Conservation (phyloP, 805 yeast genomes). For the Spathaspora hagerdaliae region DNA sequence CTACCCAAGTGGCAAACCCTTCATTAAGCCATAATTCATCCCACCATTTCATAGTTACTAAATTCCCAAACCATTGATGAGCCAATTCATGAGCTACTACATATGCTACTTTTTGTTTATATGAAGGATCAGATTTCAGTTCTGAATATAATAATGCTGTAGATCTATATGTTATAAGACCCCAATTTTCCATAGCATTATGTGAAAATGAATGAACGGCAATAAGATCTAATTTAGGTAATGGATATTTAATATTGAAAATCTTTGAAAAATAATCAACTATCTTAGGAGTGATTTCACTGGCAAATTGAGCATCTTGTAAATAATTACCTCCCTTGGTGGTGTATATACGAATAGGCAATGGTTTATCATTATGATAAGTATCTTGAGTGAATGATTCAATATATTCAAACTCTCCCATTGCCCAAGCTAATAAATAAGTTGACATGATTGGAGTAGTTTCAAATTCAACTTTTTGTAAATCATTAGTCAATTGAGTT, state of each 20-base stretch:
- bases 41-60: conserved; percentile 94
- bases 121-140: conserved; percentile 42
- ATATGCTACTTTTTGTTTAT: conserved; percentile 71
- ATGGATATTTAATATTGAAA: conserved; percentile 54
- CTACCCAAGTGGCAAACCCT: conserved; percentile 88
- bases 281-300: conserved; percentile 44
- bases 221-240: conserved; percentile 76
- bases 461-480: conserved; percentile 33
- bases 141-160: conserved; percentile 46
- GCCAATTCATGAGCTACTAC: conserved; percentile 85
- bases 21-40: conserved; percentile 87
- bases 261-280: conserved; percentile 47
- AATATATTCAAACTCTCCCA: conserved; percentile 53
- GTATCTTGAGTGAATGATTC: conserved; percentile 40
- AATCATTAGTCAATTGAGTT: conserved; percentile 5
- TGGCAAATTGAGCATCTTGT: conserved; percentile 45
- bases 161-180: conserved; percentile 65
- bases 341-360: conserved; percentile 52
- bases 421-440: conserved; percentile 55
- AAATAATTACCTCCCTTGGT: conserved; percentile 45
- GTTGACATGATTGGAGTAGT: conserved; percentile 54
- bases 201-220: conserved; percentile 79
- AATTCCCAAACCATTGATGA: conserved; percentile 89
- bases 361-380: conserved; percentile 34
- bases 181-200: conserved; percentile 93